phyloP scores from a whole-genome alignment of 768 basidiomycete genomes.

The Tricholoma matsutake region DNA sequence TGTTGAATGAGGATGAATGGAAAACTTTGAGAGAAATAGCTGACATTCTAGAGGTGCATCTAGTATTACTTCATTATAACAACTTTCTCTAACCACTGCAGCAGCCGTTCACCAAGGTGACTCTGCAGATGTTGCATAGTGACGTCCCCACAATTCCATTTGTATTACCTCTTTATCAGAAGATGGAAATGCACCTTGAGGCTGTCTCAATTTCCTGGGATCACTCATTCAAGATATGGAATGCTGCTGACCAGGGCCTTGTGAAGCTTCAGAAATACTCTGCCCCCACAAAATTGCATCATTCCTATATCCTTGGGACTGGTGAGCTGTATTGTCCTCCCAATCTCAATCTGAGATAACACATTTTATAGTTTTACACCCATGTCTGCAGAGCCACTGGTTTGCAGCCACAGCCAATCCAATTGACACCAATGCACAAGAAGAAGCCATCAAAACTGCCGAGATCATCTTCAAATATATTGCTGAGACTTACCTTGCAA shows the following conservation, averaged over 20 bases:
- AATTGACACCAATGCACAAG: not conserved
- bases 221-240: conserved; percentile 8
- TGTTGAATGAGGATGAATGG: no score
- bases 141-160: conserved; percentile 26
- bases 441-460: not conserved
- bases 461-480: not conserved
- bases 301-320: conserved; percentile 26
- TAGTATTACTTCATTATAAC: not conserved
- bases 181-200: conserved; percentile 21
- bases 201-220: not conserved
- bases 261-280: conserved; percentile 1
- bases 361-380: conserved; percentile 24
- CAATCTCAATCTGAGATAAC: not conserved
- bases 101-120: not conserved
- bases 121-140: not conserved
- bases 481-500: not conserved
- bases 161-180: conserved; percentile 28
- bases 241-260: conserved; percentile 17
- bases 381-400: conserved; percentile 9
- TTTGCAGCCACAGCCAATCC: not conserved
- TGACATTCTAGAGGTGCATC: not conserved
- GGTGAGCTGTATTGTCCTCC: conserved; percentile 15
- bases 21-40: not conserved
- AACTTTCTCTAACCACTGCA: not conserved
- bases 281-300: conserved; percentile 25